A percentile compares a stretch with the other conserved stretches of the same genome.
These are phyloP conservation scores for Hygrocybe punicea DNA, from an alignment of 768 basidiomycete genomes.

Conservation along the genomic window DNA sequence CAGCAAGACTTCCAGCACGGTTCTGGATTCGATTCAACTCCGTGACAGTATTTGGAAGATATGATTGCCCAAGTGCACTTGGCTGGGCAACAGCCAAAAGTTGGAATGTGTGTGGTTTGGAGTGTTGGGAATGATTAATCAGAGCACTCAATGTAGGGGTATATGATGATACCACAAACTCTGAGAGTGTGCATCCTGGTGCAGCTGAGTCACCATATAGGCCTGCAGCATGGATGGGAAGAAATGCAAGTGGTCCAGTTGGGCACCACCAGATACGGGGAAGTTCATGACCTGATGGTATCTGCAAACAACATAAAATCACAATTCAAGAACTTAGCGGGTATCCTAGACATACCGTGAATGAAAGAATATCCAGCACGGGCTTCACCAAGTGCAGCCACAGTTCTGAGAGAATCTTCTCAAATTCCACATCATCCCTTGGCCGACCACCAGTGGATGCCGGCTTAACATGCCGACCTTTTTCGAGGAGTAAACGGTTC, in stretches of 20 bases:
- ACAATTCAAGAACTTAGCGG: background rate
- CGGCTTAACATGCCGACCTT: background rate
- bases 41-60: constrained; percentile 7
- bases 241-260: too few relatives aligned
- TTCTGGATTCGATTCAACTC: constrained; percentile 8
- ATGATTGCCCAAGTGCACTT: constrained; percentile 3
- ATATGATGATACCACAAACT: too few relatives aligned
- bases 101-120: background rate
- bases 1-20: background rate
- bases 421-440: too few relatives aligned
- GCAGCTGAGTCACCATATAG: too few relatives aligned
- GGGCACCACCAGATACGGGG: constrained; percentile 15
- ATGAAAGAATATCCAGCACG: background rate
- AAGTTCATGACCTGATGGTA: background rate
- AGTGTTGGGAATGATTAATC: background rate
- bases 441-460: too few relatives aligned
- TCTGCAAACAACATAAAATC: background rate
- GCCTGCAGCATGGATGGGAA: too few relatives aligned
- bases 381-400: too few relatives aligned
- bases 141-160: constrained; percentile 1
- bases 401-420: too few relatives aligned
- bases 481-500: background rate
- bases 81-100: constrained; percentile 12
- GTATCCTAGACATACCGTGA: background rate
- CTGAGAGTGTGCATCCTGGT: too few relatives aligned